These are phyloP conservation scores for Peribolospora baueri DNA, from an alignment of 768 basidiomycete species.

Conservation along the genomic window DNA sequence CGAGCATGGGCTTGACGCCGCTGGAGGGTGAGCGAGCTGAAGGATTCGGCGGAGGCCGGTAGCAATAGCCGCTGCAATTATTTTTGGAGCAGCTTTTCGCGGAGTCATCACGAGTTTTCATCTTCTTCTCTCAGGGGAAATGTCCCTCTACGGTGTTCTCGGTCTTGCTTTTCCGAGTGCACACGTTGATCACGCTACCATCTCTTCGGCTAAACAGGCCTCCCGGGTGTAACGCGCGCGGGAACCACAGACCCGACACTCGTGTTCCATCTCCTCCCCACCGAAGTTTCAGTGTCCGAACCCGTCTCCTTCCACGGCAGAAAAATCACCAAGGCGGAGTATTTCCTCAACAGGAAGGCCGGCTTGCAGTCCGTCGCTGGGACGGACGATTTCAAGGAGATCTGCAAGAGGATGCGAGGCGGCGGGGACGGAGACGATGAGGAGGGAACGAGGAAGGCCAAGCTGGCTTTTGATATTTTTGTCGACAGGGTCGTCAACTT, in stretches of 20 bases:
- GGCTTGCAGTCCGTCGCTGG: conserved; percentile 34
- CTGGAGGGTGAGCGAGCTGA: conserved; percentile 27
- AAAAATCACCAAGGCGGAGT: conserved; percentile 22
- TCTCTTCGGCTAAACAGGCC: conserved; percentile 17
- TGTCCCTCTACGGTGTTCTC: not conserved
- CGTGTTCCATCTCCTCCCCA: conserved; percentile 54
- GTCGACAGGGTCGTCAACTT: too few relatives aligned
- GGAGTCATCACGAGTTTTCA: not conserved
- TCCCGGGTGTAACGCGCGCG: conserved; percentile 68
- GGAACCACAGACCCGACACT: conserved; percentile 64
- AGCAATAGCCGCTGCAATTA: not conserved
- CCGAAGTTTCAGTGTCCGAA: conserved; percentile 30
- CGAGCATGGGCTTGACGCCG: conserved; percentile 76
- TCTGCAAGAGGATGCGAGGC: too few relatives aligned
- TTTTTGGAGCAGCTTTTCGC: not conserved
- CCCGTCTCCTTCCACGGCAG: conserved; percentile 1
- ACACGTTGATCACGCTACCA: not conserved
- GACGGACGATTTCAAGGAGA: not conserved
- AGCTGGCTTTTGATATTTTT: too few relatives aligned
- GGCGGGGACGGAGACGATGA: too few relatives aligned
- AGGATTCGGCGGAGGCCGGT: too few relatives aligned
- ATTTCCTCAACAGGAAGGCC: conserved; percentile 26
- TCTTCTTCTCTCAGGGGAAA: not conserved
- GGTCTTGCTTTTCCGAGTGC: not conserved
- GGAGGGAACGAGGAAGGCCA: too few relatives aligned